Conservation (phyloP, 2,329 filamentous ascomycete genomes). For the Alternaria consortialis region DNA sequence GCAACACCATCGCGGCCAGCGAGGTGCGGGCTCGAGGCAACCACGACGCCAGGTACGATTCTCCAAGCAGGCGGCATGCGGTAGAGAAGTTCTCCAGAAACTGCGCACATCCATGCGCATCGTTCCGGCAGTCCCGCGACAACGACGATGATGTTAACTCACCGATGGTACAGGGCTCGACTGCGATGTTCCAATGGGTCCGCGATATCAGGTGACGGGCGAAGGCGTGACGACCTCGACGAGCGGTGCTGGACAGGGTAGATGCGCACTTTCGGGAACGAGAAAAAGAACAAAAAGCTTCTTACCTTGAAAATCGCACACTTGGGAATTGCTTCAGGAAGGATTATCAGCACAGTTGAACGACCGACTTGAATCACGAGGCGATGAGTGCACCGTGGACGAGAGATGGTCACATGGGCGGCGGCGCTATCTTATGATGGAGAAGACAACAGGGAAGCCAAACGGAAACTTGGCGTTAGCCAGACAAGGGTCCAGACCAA, state of each 20-base stretch:
- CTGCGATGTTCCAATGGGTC: constrained; percentile 10
- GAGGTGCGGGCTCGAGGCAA: constrained; percentile 18
- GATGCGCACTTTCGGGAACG: constrained; percentile 1
- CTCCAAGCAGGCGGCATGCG: constrained; percentile 17
- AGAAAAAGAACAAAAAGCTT: constrained; percentile 5
- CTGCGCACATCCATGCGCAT: background rate
- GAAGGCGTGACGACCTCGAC: background rate
- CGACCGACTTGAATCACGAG: constrained; percentile 19
- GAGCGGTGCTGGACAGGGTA: background rate
- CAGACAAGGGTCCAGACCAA: constrained; percentile 10
- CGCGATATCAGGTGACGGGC: constrained; percentile 14
- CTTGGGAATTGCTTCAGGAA: background rate
- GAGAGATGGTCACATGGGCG: constrained; percentile 15
- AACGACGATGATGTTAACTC: constrained; percentile 8
- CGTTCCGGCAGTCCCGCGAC: background rate
- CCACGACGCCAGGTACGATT: constrained; percentile 26
- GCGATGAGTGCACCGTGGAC: constrained; percentile 6
- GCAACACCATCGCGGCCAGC: constrained; percentile 30
- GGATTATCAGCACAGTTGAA: constrained; percentile 9
- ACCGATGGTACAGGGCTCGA: constrained; percentile 6
- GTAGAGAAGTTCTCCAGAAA: background rate
- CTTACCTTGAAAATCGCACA: constrained; percentile 7
- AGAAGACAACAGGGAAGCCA: constrained; percentile 5
- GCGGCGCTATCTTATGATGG: constrained; percentile 12
- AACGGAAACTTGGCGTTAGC: constrained; percentile 10